Base-by-base conservation (phyloP, 805 yeast genomes). In the Suhomyces sp. region DNA sequence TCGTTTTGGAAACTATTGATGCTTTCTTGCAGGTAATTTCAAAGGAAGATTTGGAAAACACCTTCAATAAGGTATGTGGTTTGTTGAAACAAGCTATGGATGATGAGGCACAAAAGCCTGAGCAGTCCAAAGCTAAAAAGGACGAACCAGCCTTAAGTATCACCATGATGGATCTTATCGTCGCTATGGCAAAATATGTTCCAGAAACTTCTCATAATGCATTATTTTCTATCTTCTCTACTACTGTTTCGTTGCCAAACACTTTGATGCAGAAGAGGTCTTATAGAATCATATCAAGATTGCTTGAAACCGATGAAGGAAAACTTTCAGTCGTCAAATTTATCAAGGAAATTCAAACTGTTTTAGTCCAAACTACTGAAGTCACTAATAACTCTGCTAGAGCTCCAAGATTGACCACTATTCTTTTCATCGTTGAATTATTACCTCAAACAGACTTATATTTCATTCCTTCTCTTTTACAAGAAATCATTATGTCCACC, bases 141-240 rank as follows among this genome's bases (percentile, higher is more conserved):
- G 42, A 39, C 19, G 54, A 68, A 13, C 76, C 83, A 16, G 72
- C 76, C 33, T 63, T 81, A 44, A 77, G 88, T 44, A 79, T 85
- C 25, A 88, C 96, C 12, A 81, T 95, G 86, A 75, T 91, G 83
- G 98, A 93, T 56, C 71, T 93, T 38, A 74, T 88, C 35, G 95
- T 88, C 32, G 79, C 85, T 19, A 83, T 95, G 86, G 76, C 91
- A 18, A 84, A 85, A 50, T 86, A 83, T 51, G 79, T 93, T 21
- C 95, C 96, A 6, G 62, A 60, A 19, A 55, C 80, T 2, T 76
- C 83, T 4, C 84, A 86, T 60, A 72, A 74, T 50, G 87, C 95
- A 0, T 69, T 90, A 28, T 78, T 88, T 47, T 54, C 83, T n/a
- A 85, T 90, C 32, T 86, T 90, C 63, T 76, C 81, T 33, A 69